A percentile compares a stretch with the other conserved stretches of the same genome.
Evolutionary conservation across 305 asterid genomes (phyloP).

Genomic region (Plantago lanceolata): DNA sequence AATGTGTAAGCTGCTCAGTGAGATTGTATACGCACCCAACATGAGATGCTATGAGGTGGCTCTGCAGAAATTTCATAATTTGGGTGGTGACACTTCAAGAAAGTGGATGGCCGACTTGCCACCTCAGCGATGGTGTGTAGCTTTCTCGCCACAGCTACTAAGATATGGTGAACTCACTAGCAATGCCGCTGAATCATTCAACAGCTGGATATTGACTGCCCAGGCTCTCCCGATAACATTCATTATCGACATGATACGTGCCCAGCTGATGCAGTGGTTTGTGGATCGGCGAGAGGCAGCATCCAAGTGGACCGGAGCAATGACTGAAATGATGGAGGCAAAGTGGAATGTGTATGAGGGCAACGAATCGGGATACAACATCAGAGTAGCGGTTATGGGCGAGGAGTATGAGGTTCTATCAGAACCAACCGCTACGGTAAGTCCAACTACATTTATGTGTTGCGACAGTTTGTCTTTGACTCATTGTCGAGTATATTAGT

Average conservation of each 20-base stretch:
- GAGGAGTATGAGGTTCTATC: neutral
- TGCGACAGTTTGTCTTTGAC: no score
- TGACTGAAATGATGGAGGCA: neutral
- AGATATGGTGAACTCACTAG: neutral
- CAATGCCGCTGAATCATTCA: no score
- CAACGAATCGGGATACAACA: neutral
- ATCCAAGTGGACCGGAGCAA: neutral
- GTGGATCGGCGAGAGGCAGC: neutral
- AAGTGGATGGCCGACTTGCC: neutral
- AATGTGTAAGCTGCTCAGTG: neutral
- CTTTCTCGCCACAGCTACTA: neutral
- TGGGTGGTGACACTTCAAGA: neutral
- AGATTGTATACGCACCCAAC: neutral
- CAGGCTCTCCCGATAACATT: neutral
- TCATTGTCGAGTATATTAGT: no score
- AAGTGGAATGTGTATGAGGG: neutral
- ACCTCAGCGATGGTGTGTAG: neutral
- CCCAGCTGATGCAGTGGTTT: neutral
- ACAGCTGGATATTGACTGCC: neutral
- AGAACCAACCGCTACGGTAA: neutral
- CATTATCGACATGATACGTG: neutral
- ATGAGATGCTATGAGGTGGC: neutral
- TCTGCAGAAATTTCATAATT: neutral
- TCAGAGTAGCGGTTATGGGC: neutral
- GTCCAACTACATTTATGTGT: no score